Evolutionary conservation across 305 asterid genomes (phyloP).

Genomic region (Vinca major): DNA sequence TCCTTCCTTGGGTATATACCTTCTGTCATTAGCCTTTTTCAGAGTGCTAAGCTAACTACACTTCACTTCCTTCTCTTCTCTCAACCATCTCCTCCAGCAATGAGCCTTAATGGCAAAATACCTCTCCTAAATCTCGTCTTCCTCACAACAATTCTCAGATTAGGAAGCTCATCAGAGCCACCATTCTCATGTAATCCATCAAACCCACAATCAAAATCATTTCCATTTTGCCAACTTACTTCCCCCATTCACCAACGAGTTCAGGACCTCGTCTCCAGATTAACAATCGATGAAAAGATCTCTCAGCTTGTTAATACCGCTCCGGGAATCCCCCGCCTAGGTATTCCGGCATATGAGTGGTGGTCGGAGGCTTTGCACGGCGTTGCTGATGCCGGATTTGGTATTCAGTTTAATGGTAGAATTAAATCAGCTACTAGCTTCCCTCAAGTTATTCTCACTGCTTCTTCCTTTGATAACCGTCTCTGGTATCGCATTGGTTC

Average conservation of each 20-base stretch:
- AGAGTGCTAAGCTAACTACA: neutral
- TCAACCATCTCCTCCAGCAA: neutral
- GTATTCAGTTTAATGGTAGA: conserved; percentile 40
- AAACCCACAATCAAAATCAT: conserved; percentile 33
- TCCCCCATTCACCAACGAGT: conserved; percentile 37
- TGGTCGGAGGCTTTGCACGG: conserved; percentile 94
- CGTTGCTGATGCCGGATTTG: conserved; percentile 51
- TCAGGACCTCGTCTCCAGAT: conserved; percentile 52
- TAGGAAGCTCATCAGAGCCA: conserved; percentile 28
- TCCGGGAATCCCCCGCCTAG: conserved; percentile 59
- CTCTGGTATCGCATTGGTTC: conserved; percentile 84
- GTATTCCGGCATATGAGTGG: conserved; percentile 73
- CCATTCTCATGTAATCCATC: conserved; percentile 57
- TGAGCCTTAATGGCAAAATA: conserved; percentile 7
- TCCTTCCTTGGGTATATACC: neutral
- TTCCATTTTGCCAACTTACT: conserved; percentile 40
- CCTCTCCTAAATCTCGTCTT: conserved; percentile 13
- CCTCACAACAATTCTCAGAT: conserved; percentile 6
- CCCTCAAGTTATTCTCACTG: conserved; percentile 79
- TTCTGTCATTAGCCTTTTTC: neutral
- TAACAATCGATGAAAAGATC: conserved; percentile 63
- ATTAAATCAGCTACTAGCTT: conserved; percentile 53
- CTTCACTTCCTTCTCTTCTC: neutral
- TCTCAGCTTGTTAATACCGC: conserved; percentile 61
- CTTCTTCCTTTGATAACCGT: conserved; percentile 57